These are phyloP conservation scores for Nannizziopsis arthrosporioides DNA, from an alignment of 2,329 filamentous ascomycete species.

Conservation along the genomic window DNA sequence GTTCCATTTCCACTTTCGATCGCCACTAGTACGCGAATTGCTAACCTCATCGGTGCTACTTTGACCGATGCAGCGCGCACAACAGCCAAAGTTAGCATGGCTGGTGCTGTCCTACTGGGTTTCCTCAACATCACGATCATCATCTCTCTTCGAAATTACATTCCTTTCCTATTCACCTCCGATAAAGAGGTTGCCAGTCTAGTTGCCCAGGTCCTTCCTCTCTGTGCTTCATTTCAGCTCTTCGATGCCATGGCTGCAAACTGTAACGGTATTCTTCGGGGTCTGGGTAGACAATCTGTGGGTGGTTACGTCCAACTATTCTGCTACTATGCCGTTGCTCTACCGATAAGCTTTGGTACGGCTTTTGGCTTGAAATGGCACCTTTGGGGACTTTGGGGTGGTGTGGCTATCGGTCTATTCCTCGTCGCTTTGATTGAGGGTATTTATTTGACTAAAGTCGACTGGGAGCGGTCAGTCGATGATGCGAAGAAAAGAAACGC, in stretches of 20 bases:
- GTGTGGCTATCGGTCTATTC: constrained; percentile 59
- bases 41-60: constrained; percentile 81
- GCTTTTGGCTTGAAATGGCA: constrained; percentile 69
- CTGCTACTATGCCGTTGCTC: constrained; percentile 73
- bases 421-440: constrained; percentile 46
- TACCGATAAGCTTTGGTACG: constrained; percentile 70
- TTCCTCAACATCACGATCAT: constrained; percentile 65
- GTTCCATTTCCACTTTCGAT: constrained; percentile 87
- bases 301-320: constrained; percentile 81
- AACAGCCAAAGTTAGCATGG: constrained; percentile 64
- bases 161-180: constrained; percentile 68
- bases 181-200: constrained; percentile 58
- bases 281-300: constrained; percentile 77
- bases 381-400: constrained; percentile 69
- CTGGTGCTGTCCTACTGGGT: constrained; percentile 58
- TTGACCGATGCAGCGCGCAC: constrained; percentile 69
- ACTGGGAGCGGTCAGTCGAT: constrained; percentile 49
- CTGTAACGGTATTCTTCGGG: constrained; percentile 74
- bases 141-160: constrained; percentile 54
- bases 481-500: constrained; percentile 48
- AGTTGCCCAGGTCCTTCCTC: constrained; percentile 58
- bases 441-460: constrained; percentile 44
- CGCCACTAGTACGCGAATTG: constrained; percentile 74
- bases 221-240: constrained; percentile 80
- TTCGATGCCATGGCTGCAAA: constrained; percentile 71